These are phyloP conservation scores for Obba rivulosa DNA, from an alignment of 768 basidiomycete genomes.

Conservation along the genomic window DNA sequence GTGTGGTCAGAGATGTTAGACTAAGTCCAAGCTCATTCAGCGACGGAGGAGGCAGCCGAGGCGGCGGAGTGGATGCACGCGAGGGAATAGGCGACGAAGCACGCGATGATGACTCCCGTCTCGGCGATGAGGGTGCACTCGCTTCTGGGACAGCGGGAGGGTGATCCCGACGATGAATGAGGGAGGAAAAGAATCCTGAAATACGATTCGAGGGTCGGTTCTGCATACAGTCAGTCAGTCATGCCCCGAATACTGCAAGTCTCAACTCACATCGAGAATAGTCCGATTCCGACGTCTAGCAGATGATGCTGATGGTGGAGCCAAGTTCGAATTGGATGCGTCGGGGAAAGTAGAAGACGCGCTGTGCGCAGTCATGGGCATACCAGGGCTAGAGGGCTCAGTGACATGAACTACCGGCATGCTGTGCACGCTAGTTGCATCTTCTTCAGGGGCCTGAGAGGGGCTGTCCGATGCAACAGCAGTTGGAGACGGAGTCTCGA, in stretches of 20 bases:
- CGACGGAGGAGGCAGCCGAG: slow-evolving; percentile 62
- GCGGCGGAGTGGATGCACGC: slow-evolving; percentile 67
- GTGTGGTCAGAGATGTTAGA: slow-evolving; percentile 59
- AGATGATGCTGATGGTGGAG: slow-evolving; percentile 12
- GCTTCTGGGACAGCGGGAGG: slow-evolving; percentile 18
- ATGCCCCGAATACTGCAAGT: slow-evolving; percentile 3
- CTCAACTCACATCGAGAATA: slow-evolving; percentile 50
- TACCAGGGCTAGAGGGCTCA: slow-evolving; percentile 28
- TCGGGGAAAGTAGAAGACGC: slow-evolving; percentile 26
- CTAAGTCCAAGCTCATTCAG: slow-evolving; percentile 73
- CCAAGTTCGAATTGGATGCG: slow-evolving; percentile 19
- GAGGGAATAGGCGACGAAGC: slow-evolving; percentile 48
- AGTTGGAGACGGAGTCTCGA: slow-evolving; percentile 35
- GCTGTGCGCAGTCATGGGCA: slow-evolving; percentile 22
- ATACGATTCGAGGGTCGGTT: slow-evolving; percentile 64
- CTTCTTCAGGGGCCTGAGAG: slow-evolving; percentile 33
- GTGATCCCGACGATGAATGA: slow-evolving; percentile 69
- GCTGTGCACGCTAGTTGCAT: slow-evolving; percentile 51
- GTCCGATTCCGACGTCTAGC: slow-evolving; percentile 40
- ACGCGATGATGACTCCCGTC: slow-evolving; percentile 39
- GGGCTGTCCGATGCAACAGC: slow-evolving; percentile 15
- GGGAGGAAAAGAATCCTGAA: slow-evolving; percentile 79
- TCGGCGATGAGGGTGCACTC: slow-evolving; percentile 14
- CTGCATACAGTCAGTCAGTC: slow-evolving; percentile 26
- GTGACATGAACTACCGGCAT: slow-evolving; percentile 51